phyloP scores from a whole-genome alignment of 805 yeast genomes.

The Nakazawaea populi region DNA sequence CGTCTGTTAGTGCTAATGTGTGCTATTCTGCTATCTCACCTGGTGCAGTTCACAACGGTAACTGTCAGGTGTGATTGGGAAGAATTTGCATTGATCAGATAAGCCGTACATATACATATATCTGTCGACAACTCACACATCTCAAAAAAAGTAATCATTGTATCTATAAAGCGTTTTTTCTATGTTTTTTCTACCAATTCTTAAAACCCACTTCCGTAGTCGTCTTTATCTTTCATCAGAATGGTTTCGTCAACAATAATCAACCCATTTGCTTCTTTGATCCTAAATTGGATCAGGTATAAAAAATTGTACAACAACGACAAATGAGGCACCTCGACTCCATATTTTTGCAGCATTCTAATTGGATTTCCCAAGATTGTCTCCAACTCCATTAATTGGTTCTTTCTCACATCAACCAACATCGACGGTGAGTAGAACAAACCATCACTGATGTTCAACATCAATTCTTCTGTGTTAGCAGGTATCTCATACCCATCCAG shows the following conservation, averaged over 20 bases:
- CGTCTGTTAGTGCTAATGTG: too few relatives aligned
- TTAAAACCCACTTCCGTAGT: constrained; percentile 18
- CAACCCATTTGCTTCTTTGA: constrained; percentile 49
- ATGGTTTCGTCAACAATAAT: constrained; percentile 23
- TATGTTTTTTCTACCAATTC: neutral
- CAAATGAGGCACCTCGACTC: constrained; percentile 49
- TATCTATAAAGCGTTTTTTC: neutral
- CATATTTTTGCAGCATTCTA: constrained; percentile 30
- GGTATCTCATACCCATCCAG: constrained; percentile 37
- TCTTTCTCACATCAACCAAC: constrained; percentile 35
- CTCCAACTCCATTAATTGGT: constrained; percentile 34
- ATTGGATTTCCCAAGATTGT: constrained; percentile 34
- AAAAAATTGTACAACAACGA: constrained; percentile 50
- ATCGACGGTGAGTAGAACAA: constrained; percentile 37
- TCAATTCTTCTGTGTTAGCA: constrained; percentile 24
- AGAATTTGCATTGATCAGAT: too few relatives aligned
- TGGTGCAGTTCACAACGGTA: too few relatives aligned
- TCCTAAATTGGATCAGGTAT: constrained; percentile 51
- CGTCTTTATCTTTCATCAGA: neutral
- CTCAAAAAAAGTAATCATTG: neutral
- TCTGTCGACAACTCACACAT: too few relatives aligned
- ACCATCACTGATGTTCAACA: constrained; percentile 30
- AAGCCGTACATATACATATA: too few relatives aligned
- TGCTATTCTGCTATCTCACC: too few relatives aligned
- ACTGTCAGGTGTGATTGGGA: too few relatives aligned